Base-by-base conservation (phyloP, 164 flowering plant species). In the Piper longum region DNA sequence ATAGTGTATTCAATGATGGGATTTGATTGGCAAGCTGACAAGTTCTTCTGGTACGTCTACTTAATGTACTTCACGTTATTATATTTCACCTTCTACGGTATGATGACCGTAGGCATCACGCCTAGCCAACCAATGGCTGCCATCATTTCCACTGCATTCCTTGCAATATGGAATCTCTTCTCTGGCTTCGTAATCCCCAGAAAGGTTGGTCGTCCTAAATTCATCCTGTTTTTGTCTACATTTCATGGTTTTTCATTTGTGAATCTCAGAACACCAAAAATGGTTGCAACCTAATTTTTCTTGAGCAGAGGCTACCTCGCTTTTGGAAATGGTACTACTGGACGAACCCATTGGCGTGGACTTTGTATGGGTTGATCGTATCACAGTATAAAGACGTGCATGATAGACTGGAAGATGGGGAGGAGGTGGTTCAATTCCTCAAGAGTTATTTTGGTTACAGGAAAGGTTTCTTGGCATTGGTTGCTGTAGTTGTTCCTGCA, bases 271-370 rank as follows among this genome's bases (percentile, higher is more conserved):
- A 9, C 14, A 5, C 11, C 52, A 4, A 41, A 51, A 54, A 18
- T 41, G 52, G 51, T 64, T 45, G 48, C 7, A 43, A 48, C 0
- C 1, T 9, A 1, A 48, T 48, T 5, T 48, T 12, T 12, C 9
- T 48, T 9, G 52, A 61, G 18, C 83, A 82, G 86, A 78, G 76
- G 51, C 80, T 82, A 12, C 83, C 86, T 0, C 62, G 73, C 4
- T 82, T 83, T 83, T 82, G 86, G 86, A 80, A 81, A 68, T 82
- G 86, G 83, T 77, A 78, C 67, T 80, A 78, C 36, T 80, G 77
- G 70, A 61, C 70, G 18, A 69, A 68, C 61, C 86, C 86, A 0
- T 55, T 78, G 16, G 52, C 86, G 6, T 82, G 85, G 85, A 79
- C 81, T 44, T 57, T 83, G 54, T 81, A 83, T 51, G 87, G 87